phyloP scores from a whole-genome alignment of 2,329 filamentous ascomycete species.

The Fusarium sp. region DNA sequence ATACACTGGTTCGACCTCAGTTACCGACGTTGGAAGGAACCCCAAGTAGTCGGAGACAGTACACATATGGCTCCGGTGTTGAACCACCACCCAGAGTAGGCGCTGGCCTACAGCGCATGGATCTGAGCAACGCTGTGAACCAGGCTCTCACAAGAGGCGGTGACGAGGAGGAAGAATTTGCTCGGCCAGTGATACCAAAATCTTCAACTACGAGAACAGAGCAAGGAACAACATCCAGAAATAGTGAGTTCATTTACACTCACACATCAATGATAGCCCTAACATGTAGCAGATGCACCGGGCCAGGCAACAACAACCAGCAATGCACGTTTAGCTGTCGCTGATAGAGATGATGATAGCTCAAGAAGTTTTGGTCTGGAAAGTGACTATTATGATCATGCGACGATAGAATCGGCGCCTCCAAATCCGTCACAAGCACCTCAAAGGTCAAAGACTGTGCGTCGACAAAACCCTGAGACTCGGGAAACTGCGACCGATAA shows the following conservation, averaged over 20 bases:
- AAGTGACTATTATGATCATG: slow-evolving; percentile 52
- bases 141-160: slow-evolving; percentile 41
- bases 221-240: slow-evolving; percentile 37
- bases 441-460: not conserved
- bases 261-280: not conserved
- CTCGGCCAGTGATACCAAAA: slow-evolving; percentile 21
- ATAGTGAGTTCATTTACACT: slow-evolving; percentile 15
- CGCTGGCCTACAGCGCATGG: slow-evolving; percentile 40
- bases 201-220: slow-evolving; percentile 15
- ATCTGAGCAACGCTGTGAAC: slow-evolving; percentile 47
- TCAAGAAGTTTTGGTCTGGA: slow-evolving; percentile 52
- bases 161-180: slow-evolving; percentile 34
- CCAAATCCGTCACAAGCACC: slow-evolving; percentile 24
- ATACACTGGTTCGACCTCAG: slow-evolving; percentile 32
- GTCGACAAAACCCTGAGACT: not conserved
- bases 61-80: slow-evolving; percentile 52
- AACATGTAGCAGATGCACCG: slow-evolving; percentile 12
- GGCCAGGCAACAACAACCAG: not conserved
- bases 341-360: slow-evolving; percentile 47
- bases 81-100: slow-evolving; percentile 48
- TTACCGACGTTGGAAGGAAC: slow-evolving; percentile 47
- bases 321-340: slow-evolving; percentile 7
- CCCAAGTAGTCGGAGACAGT: slow-evolving; percentile 52
- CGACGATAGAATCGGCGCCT: slow-evolving; percentile 51
- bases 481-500: slow-evolving; percentile 1